Conservation (phyloP, 306 rosid species). For the Begonia masoniana region DNA sequence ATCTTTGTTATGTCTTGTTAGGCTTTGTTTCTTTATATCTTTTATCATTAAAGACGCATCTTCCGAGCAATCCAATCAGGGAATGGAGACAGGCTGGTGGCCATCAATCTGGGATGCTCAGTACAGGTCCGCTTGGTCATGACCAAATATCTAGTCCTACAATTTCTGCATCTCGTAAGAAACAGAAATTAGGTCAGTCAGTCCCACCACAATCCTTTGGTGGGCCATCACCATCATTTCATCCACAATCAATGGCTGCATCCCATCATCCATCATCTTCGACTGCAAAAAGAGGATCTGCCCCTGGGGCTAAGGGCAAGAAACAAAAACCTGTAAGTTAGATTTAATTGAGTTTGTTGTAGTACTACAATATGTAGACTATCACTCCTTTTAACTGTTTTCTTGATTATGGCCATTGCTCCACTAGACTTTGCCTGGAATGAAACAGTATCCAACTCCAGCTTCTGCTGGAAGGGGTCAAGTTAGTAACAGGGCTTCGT, state of each 20-base stretch:
- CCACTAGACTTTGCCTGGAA: constrained; percentile 41
- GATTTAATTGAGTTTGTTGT: background rate
- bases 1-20: constrained; percentile 9
- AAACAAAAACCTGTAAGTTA: constrained; percentile 75
- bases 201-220: constrained; percentile 63
- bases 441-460: constrained; percentile 56
- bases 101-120: constrained; percentile 45
- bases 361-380: too few species aligned
- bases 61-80: constrained; percentile 29
- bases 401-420: too few species aligned
- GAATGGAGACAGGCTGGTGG: constrained; percentile 94
- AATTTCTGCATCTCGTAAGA: constrained; percentile 81
- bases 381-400: too few species aligned
- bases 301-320: constrained; percentile 64
- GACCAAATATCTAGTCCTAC: constrained; percentile 80
- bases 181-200: constrained; percentile 55
- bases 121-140: constrained; percentile 47
- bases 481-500: constrained; percentile 45
- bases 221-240: constrained; percentile 67
- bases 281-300: constrained; percentile 56
- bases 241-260: constrained; percentile 48
- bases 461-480: constrained; percentile 70
- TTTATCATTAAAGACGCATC: constrained; percentile 7
- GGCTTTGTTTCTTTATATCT: constrained; percentile 6
- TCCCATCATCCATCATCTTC: constrained; percentile 83